Base-by-base conservation (phyloP, 768 basidiomycete species). In the Leucosporidium scottii region DNA sequence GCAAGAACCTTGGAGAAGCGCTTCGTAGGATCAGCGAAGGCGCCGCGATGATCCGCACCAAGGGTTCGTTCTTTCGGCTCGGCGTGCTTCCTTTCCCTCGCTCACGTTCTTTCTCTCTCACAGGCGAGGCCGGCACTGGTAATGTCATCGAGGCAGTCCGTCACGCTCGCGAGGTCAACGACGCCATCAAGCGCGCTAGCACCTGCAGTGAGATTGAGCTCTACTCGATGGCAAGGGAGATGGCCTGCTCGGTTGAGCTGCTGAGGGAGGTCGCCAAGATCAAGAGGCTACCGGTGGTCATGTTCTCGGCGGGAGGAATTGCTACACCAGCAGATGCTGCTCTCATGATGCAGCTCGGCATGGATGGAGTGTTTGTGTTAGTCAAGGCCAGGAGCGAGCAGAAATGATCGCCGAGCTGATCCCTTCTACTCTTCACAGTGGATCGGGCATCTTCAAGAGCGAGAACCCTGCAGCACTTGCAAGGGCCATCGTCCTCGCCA, bases 291-390 rank as follows among this genome's bases (percentile, higher is more conserved):
- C 93, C 96, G 1, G 93, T 96, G 27, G 96, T 98, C 69, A 93
- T 90, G 79, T 98, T 99, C 79, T 93, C 93, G 21, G 94, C 67
- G 27, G 64, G 66, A 23, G 71, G 68, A 20, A 72, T 68, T 62
- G 64, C 76, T 7, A 78, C 76, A 21, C 77, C 78, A 86, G 92
- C 90, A 73, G 94, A 99, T 78, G 94, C 94, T 21, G 96, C 96
- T 9, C 79, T 97, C 70, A 96, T 97, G 94, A 98, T 98, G 93
- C 92, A 94, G 76, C 84, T 98, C 47, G 92, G 94, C 47, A 92
- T 91, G 78, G 94, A 69, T 64, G 65, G 76, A 90, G 94, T 99
- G 39, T 99, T 99, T 74, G 94, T 99, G 93, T 93, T 75, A 70
- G 86, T 77, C n/a, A 5, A 18, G 51, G 9, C 47, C 9, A 3